Evolutionary conservation across 495 filamentous ascomycete genomes (phyloP).

Genomic region (Aspergillus leporis): DNA sequence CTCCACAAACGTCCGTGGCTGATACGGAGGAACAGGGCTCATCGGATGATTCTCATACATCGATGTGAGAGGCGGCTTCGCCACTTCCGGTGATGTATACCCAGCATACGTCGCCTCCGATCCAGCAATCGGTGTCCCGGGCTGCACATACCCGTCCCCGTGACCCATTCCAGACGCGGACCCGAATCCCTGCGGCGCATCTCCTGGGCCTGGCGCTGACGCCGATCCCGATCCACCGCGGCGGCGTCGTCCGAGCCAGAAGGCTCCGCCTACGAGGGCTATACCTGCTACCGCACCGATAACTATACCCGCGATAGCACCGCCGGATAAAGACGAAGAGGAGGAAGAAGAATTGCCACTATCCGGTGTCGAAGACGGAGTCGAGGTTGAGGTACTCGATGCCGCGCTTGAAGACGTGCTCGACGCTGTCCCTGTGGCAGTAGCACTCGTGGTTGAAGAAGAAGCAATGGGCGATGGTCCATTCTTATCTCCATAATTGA

Average conservation of each 20-base stretch:
- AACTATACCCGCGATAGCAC: conserved; percentile 2
- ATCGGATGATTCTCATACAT: background rate
- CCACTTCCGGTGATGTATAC: background rate
- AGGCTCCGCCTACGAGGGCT: background rate
- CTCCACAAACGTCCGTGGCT: background rate
- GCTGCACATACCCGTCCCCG: background rate
- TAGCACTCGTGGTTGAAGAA: background rate
- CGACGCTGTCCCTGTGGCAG: background rate
- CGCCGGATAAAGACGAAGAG: background rate
- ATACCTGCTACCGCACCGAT: background rate
- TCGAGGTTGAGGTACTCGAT: background rate
- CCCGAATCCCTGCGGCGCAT: background rate
- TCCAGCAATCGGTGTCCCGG: background rate
- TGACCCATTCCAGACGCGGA: background rate
- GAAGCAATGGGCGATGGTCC: background rate
- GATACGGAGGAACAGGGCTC: background rate
- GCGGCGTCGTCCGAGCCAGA: background rate
- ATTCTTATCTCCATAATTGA: background rate
- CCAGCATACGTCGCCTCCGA: background rate
- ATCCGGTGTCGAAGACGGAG: too few relatives aligned
- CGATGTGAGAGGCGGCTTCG: background rate
- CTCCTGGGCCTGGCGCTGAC: background rate
- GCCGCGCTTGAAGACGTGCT: background rate
- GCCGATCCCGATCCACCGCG: background rate
- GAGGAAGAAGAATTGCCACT: background rate